Evolutionary conservation across 2,329 filamentous ascomycete genomes (phyloP).

Genomic region (Xylariaceae sp.): DNA sequence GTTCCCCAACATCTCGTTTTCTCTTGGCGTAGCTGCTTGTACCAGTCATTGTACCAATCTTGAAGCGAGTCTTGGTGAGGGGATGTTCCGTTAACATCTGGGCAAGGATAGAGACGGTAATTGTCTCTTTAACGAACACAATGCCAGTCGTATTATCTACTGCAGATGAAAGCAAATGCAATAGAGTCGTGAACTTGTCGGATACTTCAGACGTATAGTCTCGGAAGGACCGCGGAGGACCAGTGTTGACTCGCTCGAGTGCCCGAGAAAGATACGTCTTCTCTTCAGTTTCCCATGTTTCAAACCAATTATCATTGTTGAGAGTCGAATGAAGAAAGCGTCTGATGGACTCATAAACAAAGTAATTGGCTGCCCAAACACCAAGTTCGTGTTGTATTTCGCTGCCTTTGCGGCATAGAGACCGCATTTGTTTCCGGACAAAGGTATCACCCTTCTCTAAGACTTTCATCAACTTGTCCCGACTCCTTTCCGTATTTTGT

Average conservation of each 20-base stretch:
- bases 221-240: conserved; percentile 11
- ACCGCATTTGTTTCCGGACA: conserved; percentile 50
- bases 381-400: conserved; percentile 58
- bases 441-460: conserved; percentile 45
- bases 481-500: conserved; percentile 37
- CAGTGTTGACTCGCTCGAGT: conserved; percentile 34
- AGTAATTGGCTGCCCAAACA: conserved; percentile 64
- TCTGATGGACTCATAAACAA: conserved; percentile 48
- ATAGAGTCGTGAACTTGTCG: conserved; percentile 52
- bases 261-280: conserved; percentile 50
- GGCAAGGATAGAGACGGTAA: conserved; percentile 55
- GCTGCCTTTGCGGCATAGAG: conserved; percentile 44
- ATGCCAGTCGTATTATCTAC: conserved; percentile 50
- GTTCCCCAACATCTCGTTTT: conserved; percentile 36
- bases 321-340: conserved; percentile 23
- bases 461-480: conserved; percentile 32
- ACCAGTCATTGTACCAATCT: conserved; percentile 53
- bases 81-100: conserved; percentile 54
- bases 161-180: conserved; percentile 44
- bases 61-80: conserved; percentile 39
- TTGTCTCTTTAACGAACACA: conserved; percentile 63
- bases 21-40: conserved; percentile 35
- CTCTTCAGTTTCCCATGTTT: conserved; percentile 44
- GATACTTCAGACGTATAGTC: conserved; percentile 37
- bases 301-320: conserved; percentile 25